Percentiles rank a stretch among this genome's conserved stretches.
These are phyloP conservation scores for Cocos nucifera DNA, from an alignment of 176 grass and related monocot species.

Conservation along the genomic window DNA sequence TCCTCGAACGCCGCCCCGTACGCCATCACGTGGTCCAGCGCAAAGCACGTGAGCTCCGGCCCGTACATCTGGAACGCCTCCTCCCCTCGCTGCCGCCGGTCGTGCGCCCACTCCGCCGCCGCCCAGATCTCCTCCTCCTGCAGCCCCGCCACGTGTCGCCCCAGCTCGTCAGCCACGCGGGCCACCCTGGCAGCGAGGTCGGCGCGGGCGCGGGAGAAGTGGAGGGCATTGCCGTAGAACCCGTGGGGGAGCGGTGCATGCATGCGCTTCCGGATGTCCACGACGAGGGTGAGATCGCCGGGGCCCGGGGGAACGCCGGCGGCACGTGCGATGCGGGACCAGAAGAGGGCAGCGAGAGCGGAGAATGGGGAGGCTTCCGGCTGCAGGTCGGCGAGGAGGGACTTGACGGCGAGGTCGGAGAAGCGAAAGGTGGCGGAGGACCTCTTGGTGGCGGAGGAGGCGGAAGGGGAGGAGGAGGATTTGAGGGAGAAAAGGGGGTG, in stretches of 20 bases:
- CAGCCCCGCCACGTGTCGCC: background rate
- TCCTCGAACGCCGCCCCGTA: slow-evolving; percentile 43
- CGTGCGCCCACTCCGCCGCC: slow-evolving; percentile 53
- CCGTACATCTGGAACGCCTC: slow-evolving; percentile 78
- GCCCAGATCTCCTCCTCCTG: slow-evolving; percentile 61
- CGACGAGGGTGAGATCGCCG: slow-evolving; percentile 42
- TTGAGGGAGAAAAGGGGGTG: slow-evolving; percentile 38
- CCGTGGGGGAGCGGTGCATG: slow-evolving; percentile 57
- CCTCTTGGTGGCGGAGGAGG: slow-evolving; percentile 5
- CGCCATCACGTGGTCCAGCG: slow-evolving; percentile 50
- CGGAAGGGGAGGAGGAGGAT: background rate
- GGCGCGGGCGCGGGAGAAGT: slow-evolving; percentile 44
- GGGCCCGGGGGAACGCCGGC: background rate
- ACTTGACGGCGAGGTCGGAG: slow-evolving; percentile 29
- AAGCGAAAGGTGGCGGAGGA: slow-evolving; percentile 77
- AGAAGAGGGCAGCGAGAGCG: slow-evolving; percentile 63
- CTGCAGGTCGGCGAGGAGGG: slow-evolving; percentile 24
- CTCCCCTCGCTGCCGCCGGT: slow-evolving; percentile 4
- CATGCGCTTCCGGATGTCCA: slow-evolving; percentile 77
- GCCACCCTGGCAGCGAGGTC: slow-evolving; percentile 38
- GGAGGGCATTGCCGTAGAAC: slow-evolving; percentile 55
- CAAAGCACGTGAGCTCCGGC: slow-evolving; percentile 75
- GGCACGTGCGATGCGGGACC: slow-evolving; percentile 32
- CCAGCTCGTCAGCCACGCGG: slow-evolving; percentile 12
- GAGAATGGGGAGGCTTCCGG: slow-evolving; percentile 41